A percentile compares a stretch with the other conserved stretches of the same genome.
phyloP scores from a whole-genome alignment of 768 basidiomycete genomes.

The Hygrocybe coccinea region DNA sequence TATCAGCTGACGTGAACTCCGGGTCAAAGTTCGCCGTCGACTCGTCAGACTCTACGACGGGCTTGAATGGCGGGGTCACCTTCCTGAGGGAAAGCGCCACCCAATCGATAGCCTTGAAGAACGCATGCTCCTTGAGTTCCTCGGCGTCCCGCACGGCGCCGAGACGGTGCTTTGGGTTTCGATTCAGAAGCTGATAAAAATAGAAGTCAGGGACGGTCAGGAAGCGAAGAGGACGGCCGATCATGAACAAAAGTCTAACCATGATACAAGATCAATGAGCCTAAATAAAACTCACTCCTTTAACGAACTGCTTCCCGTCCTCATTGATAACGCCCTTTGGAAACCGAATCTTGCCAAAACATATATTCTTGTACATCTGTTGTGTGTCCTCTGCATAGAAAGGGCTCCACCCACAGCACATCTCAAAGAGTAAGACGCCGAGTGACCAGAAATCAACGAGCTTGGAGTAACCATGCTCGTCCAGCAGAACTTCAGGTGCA shows the following conservation, averaged over 20 bases:
- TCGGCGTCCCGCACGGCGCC: conserved; percentile 87
- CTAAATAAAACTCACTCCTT: conserved; percentile 64
- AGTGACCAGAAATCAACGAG: conserved; percentile 98
- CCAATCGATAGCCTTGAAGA: conserved; percentile 94
- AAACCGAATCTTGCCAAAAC: conserved; percentile 98
- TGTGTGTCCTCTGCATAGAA: conserved; percentile 99
- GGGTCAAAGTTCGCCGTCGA: conserved; percentile 98
- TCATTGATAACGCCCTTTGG: conserved; percentile 95
- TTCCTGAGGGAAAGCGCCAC: conserved; percentile 77
- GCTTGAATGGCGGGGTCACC: conserved; percentile 96
- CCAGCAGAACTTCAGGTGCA: conserved; percentile 96
- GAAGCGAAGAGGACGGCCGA: not conserved
- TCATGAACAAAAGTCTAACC: conserved; percentile 15
- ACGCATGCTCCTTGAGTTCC: conserved; percentile 93
- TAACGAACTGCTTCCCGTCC: conserved; percentile 98
- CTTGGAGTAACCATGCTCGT: conserved; percentile 97
- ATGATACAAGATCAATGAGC: conserved; percentile 2
- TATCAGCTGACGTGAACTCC: conserved; percentile 91
- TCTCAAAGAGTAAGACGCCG: conserved; percentile 95
- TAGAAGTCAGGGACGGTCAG: not conserved
- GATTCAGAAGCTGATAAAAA: conserved; percentile 75
- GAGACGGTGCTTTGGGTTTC: conserved; percentile 96
- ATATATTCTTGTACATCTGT: conserved; percentile 99
- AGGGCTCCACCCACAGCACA: conserved; percentile 99
- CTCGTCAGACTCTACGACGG: conserved; percentile 95